A percentile compares a stretch with the other conserved stretches of the same genome.
Evolutionary conservation across 2,329 filamentous ascomycete species (phyloP).

Genomic region (Penicillium frequentans): DNA sequence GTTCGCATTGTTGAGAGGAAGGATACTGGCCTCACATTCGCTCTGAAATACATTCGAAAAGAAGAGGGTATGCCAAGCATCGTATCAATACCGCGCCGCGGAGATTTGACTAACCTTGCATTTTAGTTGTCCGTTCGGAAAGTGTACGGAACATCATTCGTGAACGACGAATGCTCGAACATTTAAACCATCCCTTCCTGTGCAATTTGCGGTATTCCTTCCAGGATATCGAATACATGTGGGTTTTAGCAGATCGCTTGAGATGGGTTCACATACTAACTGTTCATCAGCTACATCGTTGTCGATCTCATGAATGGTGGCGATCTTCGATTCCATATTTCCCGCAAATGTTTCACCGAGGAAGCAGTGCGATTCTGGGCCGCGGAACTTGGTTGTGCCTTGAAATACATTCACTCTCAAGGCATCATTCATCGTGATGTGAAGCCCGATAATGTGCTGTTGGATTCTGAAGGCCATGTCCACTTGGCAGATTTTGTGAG

Average conservation of each 20-base stretch:
- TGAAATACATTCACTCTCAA: conserved; percentile 82
- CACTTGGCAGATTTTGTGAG: conserved; percentile 96
- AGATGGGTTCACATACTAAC: conserved; percentile 21
- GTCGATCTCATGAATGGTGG: conserved; percentile 98
- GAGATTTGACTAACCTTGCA: conserved; percentile 11
- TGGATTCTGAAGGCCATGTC: conserved; percentile 88
- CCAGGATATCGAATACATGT: conserved; percentile 99
- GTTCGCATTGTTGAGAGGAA: conserved; percentile 98
- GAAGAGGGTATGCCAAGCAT: conserved; percentile 68
- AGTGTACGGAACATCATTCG: conserved; percentile 98
- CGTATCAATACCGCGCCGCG: background rate
- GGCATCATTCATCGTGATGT: conserved; percentile 89
- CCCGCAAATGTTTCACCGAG: conserved; percentile 95
- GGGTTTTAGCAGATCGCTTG: conserved; percentile 36
- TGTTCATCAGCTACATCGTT: conserved; percentile 71
- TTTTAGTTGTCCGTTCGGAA: conserved; percentile 87
- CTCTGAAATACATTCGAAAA: conserved; percentile 97
- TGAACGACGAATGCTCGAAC: conserved; percentile 95
- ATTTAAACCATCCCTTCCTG: conserved; percentile 95
- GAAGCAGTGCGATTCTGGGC: conserved; percentile 98
- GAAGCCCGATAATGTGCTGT: conserved; percentile 86
- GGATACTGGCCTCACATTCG: conserved; percentile 90
- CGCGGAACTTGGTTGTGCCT: conserved; percentile 84
- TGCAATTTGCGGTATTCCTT: conserved; percentile 99
- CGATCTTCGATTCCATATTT: conserved; percentile 95